Evolutionary conservation across 1,284 basidiomycete species (phyloP), one percentile per base, ranked within the genome.

Genomic region (Trichosporon sp.): DNA sequence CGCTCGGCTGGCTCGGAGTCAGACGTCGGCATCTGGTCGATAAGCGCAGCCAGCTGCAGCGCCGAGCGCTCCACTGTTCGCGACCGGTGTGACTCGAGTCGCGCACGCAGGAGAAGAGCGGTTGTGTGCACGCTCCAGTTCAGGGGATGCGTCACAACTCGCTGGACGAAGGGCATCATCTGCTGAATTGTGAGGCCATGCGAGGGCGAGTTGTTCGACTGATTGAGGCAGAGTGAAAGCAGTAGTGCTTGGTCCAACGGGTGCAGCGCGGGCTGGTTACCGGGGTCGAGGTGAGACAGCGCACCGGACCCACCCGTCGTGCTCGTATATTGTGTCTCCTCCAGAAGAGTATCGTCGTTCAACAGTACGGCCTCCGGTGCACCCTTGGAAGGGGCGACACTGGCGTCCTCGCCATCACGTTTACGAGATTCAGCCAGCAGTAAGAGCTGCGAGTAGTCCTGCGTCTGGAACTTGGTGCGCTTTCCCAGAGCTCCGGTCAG

Each of bases 41-140:
- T 87, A 63, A 97, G 85, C 0, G 93, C 92, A 73, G 95, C 91
- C 11, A 97, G 87, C 78, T 97, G 94, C 1, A 97, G 83, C 1
- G 89, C 86, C 0, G 91, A 86, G 19, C 94, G 87, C 77, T 97
- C 94, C 70, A 94, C 89, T 5, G 95, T 96, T 29, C 95, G 87
- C 0, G 90, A 91, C 29, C 95, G 86, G 34, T 85, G 83, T 0
- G 92, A 85, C 80, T 97, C 94, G 58, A 95, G 87, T 9, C 94
- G 86, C 10, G 93, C 89, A 33, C 94, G 89, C 23, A 96, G 86
- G 59, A 97, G 85, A 46, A 96, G 87, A 13, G 92, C 92, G 86
- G 94, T 94, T 29, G 93, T 95, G 81, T 96, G 92, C 27, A 96
- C 84, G 10, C 91, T 90, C 94, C 94, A 97, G 78, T 96, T 96